Evolutionary conservation across 768 basidiomycete genomes (phyloP).

Genomic region (Xerocomus potaroensis): DNA sequence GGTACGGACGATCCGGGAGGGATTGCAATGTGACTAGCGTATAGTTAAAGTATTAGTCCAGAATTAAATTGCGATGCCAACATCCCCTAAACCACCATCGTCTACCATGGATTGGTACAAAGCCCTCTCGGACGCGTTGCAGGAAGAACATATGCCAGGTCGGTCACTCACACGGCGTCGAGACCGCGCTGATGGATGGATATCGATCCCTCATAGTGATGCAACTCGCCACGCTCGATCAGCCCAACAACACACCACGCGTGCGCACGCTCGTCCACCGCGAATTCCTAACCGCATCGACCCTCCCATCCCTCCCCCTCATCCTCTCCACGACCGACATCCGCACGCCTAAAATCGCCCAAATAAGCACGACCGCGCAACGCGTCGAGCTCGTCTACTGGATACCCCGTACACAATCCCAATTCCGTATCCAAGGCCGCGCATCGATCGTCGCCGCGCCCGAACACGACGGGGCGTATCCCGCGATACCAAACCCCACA

Average conservation of each 20-base stretch:
- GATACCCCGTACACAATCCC: slow-evolving; percentile 60
- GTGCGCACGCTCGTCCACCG: slow-evolving; percentile 68
- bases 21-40: slow-evolving; percentile 34
- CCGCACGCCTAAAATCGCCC: slow-evolving; percentile 62
- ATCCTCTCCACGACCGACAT: slow-evolving; percentile 68
- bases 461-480: slow-evolving; percentile 25
- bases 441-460: slow-evolving; percentile 55
- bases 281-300: slow-evolving; percentile 44
- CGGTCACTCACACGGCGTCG: not conserved
- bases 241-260: slow-evolving; percentile 39
- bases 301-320: slow-evolving; percentile 48
- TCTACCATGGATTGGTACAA: slow-evolving; percentile 39
- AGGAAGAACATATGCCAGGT: slow-evolving; percentile 36
- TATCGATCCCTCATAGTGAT: slow-evolving; percentile 36
- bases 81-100: too few species aligned
- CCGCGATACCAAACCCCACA: slow-evolving; percentile 6
- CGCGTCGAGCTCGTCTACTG: slow-evolving; percentile 69
- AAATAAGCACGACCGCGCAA: slow-evolving; percentile 44
- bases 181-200: too few species aligned
- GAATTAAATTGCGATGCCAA: too few species aligned
- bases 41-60: too few species aligned
- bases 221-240: slow-evolving; percentile 41
- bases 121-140: slow-evolving; percentile 40
- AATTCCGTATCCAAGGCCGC: slow-evolving; percentile 65
- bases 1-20: slow-evolving; percentile 44